Evolutionary conservation across 2,329 filamentous ascomycete species (phyloP), one percentile per base, ranked within the genome.

Genomic region (Hortaea werneckii): DNA sequence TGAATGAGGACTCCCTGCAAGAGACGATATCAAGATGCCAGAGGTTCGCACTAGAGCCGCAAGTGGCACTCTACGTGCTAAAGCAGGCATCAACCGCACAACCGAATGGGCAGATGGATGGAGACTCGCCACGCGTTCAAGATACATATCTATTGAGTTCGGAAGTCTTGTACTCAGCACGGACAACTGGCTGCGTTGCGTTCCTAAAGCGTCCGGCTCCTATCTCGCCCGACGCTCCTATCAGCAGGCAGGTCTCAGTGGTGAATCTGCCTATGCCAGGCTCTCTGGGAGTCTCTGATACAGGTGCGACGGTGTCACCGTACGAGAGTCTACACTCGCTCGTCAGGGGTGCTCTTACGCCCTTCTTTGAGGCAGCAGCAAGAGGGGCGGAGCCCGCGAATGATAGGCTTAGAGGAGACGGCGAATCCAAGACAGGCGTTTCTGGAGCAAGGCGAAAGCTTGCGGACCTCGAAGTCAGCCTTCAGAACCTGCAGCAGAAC

Each of bases 371-470:
- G 72, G 90, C 89, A 57, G 94, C 88, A 65, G 94, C 89, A 48
- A 90, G 88, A 69, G 84, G 76, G 52, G 83, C 87, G 58, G 84
- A 87, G 61, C 69, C 78, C 42, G 79, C 80, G 11, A 71, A 74
- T 29, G 57, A 65, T 45, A 83, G 86, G 61, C 82, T 80, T 52
- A 81, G 87, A 58, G 79, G 84, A 13, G 89, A 96, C 59, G 81
- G 86, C 42, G 92, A 96, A 61, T 82, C 86, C 39, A 94, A 94
- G 71, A 94, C 87, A 12, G 92, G 92, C 49, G 89, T 98, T 51
- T 88, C 92, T 11, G 87, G 90, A n/a, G 90, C 92, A 13, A 95
- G 95, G 74, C 95, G 95, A 77, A 87, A 88, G 61, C 83, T 96
- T 65, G 92, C 90, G 42, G 94, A 99, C 65, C 70, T 99, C 55